Conservation (phyloP, 768 basidiomycete species). For the Dendrothele bispora region DNA sequence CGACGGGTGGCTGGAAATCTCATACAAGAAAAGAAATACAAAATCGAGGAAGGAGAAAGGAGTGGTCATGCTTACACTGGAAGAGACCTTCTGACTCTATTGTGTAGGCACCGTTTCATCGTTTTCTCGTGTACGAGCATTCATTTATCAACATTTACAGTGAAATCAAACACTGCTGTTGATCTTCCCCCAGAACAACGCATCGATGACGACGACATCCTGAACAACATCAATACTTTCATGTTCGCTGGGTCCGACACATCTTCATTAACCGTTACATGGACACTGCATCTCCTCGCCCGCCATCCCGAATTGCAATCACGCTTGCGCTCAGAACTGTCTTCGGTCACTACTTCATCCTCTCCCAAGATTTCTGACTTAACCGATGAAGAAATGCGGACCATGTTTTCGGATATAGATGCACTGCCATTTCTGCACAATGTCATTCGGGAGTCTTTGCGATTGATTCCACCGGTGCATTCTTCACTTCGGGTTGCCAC, state of each 20-base stretch:
- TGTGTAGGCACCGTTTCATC: slow-evolving; percentile 52
- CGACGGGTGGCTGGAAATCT: slow-evolving; percentile 70
- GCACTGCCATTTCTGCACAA: slow-evolving; percentile 74
- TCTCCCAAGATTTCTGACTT: slow-evolving; percentile 42
- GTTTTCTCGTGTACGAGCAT: neutral
- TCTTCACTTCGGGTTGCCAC: slow-evolving; percentile 79
- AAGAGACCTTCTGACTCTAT: slow-evolving; percentile 74
- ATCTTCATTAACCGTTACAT: slow-evolving; percentile 78
- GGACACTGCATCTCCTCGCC: slow-evolving; percentile 79
- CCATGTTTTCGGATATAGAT: slow-evolving; percentile 55
- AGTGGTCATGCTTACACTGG: slow-evolving; percentile 52
- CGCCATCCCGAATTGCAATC: slow-evolving; percentile 65
- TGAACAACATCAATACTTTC: slow-evolving; percentile 85
- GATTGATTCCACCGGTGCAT: slow-evolving; percentile 80
- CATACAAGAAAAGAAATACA: slow-evolving; percentile 77
- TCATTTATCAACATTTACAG: slow-evolving; percentile 35
- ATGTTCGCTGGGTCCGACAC: slow-evolving; percentile 92
- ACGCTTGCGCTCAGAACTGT: slow-evolving; percentile 69
- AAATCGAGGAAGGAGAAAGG: slow-evolving; percentile 60
- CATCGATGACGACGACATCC: slow-evolving; percentile 85
- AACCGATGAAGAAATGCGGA: slow-evolving; percentile 64
- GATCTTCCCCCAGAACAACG: slow-evolving; percentile 69
- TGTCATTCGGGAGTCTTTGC: slow-evolving; percentile 71
- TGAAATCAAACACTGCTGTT: slow-evolving; percentile 77
- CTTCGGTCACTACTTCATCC: slow-evolving; percentile 39